Evolutionary conservation across 1,139 yeast genomes (phyloP), one percentile per base, ranked within the genome.

Genomic region (Scheffersomyces parashehatae): DNA sequence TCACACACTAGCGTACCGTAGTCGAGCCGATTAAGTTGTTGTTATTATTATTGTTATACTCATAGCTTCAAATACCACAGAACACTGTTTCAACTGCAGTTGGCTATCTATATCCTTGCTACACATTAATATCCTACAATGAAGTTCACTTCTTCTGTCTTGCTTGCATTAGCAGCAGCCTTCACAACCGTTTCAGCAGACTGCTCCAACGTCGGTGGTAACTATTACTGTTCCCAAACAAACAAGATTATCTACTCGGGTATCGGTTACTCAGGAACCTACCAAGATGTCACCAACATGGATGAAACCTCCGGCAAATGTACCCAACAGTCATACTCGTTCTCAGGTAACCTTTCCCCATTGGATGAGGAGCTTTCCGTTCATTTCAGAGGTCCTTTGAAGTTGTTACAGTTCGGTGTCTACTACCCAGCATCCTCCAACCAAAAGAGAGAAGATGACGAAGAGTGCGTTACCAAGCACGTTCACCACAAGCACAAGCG

Each of bases 161-260:
- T 70, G 30, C 48, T 61, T 42, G 62, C 74, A 29, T 51, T 64
- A 28, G 57, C 65, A 42, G 53, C 72, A 34, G 47, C 59, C 29
- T 47, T 59, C 15, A 42, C 63, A 15, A 54, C 67, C 35, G 65
- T 63, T 26, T 70, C 70, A 35, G 65, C 68, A 24, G 73, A 60
- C 37, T 81, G 83, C 51, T 56, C 72, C 36, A 64, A 67, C 50
- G 70, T 69, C 40, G 74, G 68, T 48, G 97, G 97, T 52, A 89
- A 88, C 77, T 87, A 85, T 75, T 90, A 85, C 79, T 89, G 97
- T 70, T 68, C 78, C 51, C 65, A 80, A 51, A 87, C 89, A 47
- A 59, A 70, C 49, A 89, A 88, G 53, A 78, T 91, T 52, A 70
- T 75, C 48, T 93, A 87, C 74, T 56, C 74, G 44, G 81, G 82